Evolutionary conservation across 2,329 filamentous ascomycete species (phyloP), one percentile per base, ranked within the genome.

Genomic region (Sarocladium strictum): DNA sequence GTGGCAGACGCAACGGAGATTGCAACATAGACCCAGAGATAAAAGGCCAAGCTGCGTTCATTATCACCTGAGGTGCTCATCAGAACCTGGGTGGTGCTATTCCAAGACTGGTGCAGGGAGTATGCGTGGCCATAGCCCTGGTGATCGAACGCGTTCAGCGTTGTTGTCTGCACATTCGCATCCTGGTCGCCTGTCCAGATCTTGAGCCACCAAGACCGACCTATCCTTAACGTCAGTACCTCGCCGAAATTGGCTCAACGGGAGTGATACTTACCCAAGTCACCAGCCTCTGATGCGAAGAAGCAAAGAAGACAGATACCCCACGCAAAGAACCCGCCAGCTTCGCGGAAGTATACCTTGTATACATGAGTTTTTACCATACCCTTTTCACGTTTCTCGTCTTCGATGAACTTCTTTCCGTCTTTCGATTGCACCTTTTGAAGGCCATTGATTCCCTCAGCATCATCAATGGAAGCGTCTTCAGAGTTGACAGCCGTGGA

Each of bases 381-480:
- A 1, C 89, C 89, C 53, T 79, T 79, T 64, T 90, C 86, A 55
- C 84, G 79, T n/a, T 72, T 74, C 66, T 94, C 89, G 2, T 90
- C 87, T 63, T 90, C 84, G 24, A 89, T 81, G 59, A 92, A 93
- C 66, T 90, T 87, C 59, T 83, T 84, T 0, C 83, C 77, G 4
- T 69, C 68, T 63, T 80, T 80, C 3, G 77, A 78, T 1, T 73
- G 63, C 0, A 77, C 66, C 61, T 81, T 82, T 50, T 75, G 74
- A 37, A 82, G 66, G 1, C 71, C 67, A 19, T 71, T 65, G 12
- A 59, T 60, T n/a, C 68, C 72, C n/a, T 68, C 65, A 2, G 63
- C 60, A 12, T 72, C 70, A 7, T 74, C 71, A 7, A 51, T 49
- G 21, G 43, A 55, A 7, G 53, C 53, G 29, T 76, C 71, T 52